A percentile compares a stretch with the other conserved stretches of the same genome.
These are phyloP conservation scores for Tricholoma matsutake DNA, from an alignment of 768 basidiomycete genomes.

Conservation along the genomic window DNA sequence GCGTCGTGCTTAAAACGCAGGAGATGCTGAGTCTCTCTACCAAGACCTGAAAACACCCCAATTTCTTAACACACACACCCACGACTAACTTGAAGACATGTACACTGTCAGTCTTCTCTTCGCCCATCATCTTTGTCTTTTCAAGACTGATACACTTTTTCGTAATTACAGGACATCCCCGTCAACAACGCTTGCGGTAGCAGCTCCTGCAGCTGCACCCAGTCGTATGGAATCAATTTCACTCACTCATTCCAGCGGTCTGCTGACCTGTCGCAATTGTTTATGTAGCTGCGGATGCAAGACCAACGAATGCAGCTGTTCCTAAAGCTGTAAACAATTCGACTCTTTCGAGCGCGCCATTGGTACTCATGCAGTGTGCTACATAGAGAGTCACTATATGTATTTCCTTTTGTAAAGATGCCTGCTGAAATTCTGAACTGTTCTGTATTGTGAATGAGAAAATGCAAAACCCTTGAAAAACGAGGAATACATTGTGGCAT, in stretches of 20 bases:
- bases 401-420: too few relatives aligned
- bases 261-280: not conserved
- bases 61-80: not conserved
- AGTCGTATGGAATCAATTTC: slow-evolving; percentile 13
- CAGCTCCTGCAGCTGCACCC: slow-evolving; percentile 22
- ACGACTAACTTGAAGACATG: slow-evolving; percentile 4
- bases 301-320: slow-evolving; percentile 19
- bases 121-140: not conserved
- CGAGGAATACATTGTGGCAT: too few relatives aligned
- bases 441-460: not conserved
- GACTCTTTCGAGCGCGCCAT: not conserved
- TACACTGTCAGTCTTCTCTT: slow-evolving; percentile 10
- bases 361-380: too few relatives aligned
- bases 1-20: not conserved
- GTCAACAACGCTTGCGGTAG: slow-evolving; percentile 29
- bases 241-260: not conserved
- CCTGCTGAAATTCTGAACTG: not conserved
- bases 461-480: too few relatives aligned
- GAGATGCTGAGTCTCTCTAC: not conserved
- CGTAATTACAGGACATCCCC: slow-evolving; percentile 22
- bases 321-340: not conserved
- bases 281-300: slow-evolving; percentile 19
- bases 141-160: not conserved
- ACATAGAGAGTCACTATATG: too few relatives aligned
- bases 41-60: not conserved